phyloP scores from a whole-genome alignment of 148 eudicot species.

The Chenopodium berlandieri region DNA sequence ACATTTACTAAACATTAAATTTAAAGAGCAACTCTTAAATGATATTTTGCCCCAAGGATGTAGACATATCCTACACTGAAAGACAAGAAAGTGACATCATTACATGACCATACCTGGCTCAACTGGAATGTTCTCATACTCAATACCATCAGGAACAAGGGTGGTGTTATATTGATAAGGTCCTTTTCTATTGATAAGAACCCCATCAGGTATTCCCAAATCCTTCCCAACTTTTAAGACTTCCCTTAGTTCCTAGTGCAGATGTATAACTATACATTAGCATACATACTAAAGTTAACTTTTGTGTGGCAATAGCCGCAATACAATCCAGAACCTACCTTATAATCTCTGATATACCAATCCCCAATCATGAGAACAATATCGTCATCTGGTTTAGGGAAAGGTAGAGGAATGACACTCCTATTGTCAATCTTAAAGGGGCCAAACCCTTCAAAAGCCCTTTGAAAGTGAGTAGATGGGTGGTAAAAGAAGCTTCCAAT shows the following conservation, averaged over 20 bases:
- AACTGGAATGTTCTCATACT: conserved; percentile 59
- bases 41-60: neutral
- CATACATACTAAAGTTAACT: neutral
- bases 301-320: neutral
- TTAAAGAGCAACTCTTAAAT: neutral
- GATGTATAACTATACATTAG: neutral
- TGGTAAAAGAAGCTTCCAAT: conserved; percentile 85
- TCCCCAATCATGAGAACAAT: conserved; percentile 78
- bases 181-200: conserved; percentile 94
- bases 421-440: conserved; percentile 62
- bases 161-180: conserved; percentile 77
- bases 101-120: conserved; percentile 64
- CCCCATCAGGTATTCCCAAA: conserved; percentile 94
- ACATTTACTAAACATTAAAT: neutral
- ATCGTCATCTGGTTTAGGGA: conserved; percentile 76
- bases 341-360: conserved; percentile 84
- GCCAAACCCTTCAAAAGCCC: conserved; percentile 91
- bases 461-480: conserved; percentile 80
- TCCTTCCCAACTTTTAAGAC: conserved; percentile 62
- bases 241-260: conserved; percentile 55
- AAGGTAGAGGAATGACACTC: conserved; percentile 55
- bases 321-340: conserved; percentile 36
- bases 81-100: neutral
- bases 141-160: conserved; percentile 73
- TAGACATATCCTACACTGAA: neutral